Evolutionary conservation across 768 basidiomycete species (phyloP).

Genomic region (Plicaturopsis crispa): DNA sequence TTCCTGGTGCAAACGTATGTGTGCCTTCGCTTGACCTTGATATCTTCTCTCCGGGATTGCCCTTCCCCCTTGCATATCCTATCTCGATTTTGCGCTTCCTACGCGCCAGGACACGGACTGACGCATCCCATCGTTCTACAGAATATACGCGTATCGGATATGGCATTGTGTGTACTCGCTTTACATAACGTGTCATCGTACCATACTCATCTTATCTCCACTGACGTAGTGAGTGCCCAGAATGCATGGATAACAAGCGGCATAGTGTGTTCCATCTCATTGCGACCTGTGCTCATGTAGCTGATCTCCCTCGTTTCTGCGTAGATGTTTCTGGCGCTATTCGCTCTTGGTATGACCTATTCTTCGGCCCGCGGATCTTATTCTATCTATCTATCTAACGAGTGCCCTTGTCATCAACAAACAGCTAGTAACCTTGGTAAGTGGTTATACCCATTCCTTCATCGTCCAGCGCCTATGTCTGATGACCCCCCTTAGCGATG

Average conservation of each 20-base stretch:
- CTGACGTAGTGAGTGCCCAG: constrained; percentile 20
- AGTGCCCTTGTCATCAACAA: too few relatives aligned
- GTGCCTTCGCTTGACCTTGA: neutral
- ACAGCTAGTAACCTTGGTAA: constrained; percentile 21
- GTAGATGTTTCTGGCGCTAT: constrained; percentile 19
- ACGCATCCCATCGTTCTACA: constrained; percentile 6
- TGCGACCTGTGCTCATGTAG: neutral
- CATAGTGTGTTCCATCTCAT: constrained; percentile 19
- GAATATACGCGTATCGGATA: constrained; percentile 28
- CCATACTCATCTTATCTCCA: neutral
- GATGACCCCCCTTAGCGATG: constrained; percentile 17
- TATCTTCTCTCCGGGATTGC: neutral
- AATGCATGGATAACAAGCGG: constrained; percentile 20
- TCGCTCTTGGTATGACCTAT: constrained; percentile 16
- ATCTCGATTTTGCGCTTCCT: too few relatives aligned
- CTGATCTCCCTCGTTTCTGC: neutral
- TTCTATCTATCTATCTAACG: neutral
- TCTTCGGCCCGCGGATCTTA: neutral
- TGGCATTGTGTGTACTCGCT: constrained; percentile 23
- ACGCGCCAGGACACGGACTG: too few relatives aligned
- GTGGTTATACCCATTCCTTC: constrained; percentile 1
- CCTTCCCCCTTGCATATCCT: too few relatives aligned
- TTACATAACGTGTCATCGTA: neutral
- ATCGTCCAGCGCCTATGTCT: neutral
- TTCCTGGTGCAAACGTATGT: constrained; percentile 27